Conservation (phyloP, 2,329 filamentous ascomycete species). For the Lachnellula subtilissima region DNA sequence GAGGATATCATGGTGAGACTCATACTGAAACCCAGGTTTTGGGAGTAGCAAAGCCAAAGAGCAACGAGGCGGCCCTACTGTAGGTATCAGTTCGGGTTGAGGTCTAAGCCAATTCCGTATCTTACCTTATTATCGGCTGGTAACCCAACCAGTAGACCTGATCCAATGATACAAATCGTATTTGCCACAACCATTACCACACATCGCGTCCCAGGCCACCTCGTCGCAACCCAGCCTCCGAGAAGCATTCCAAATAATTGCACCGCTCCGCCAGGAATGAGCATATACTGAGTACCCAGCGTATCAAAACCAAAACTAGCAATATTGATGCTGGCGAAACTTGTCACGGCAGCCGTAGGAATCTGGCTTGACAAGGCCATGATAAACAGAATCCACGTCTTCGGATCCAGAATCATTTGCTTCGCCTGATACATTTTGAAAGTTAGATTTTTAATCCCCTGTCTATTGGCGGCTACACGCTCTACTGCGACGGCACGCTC, state of each 20-base stretch:
- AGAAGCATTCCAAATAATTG: conserved; percentile 47
- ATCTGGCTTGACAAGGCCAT: conserved; percentile 24
- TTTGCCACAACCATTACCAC: conserved; percentile 51
- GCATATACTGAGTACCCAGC: conserved; percentile 48
- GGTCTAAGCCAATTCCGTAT: background rate
- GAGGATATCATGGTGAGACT: conserved; percentile 45
- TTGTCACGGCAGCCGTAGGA: conserved; percentile 23
- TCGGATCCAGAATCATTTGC: conserved; percentile 15
- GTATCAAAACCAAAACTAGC: conserved; percentile 31
- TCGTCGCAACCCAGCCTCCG: conserved; percentile 45
- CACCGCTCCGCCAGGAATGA: conserved; percentile 53
- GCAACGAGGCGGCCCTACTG: conserved; percentile 50
- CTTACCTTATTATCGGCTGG: conserved; percentile 25
- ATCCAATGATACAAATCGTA: conserved; percentile 46
- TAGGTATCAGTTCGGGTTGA: conserved; percentile 17
- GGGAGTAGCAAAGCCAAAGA: conserved; percentile 50
- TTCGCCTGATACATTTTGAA: conserved; percentile 12
- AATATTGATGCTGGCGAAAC: conserved; percentile 32
- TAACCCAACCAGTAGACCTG: conserved; percentile 45
- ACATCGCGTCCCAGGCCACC: conserved; percentile 42
- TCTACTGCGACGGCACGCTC: conserved; percentile 26
- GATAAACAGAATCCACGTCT: conserved; percentile 13
- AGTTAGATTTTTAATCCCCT: conserved; percentile 20
- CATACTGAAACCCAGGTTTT: conserved; percentile 46
- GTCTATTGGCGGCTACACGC: conserved; percentile 26